phyloP scores from a whole-genome alignment of 768 basidiomycete genomes.

The Leccinum obscurum region DNA sequence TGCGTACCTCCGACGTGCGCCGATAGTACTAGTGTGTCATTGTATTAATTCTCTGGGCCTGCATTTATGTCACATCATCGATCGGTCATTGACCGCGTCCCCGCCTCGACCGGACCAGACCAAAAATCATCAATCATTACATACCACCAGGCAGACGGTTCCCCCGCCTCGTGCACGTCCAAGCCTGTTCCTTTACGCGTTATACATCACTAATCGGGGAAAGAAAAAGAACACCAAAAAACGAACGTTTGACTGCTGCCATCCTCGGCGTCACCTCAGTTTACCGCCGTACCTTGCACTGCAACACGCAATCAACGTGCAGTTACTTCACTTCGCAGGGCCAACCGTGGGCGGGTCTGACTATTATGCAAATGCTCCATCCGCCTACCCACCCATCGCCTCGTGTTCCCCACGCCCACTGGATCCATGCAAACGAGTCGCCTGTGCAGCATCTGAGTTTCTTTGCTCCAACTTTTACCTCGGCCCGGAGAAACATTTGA shows the following conservation, averaged over 20 bases:
- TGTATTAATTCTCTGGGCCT: neutral
- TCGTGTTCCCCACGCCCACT: slow-evolving; percentile 23
- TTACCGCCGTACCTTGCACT: neutral
- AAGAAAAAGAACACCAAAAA: neutral
- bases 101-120: neutral
- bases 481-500: neutral
- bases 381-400: slow-evolving; percentile 9
- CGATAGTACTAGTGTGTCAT: neutral
- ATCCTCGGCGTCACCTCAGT: neutral
- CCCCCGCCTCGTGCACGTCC: slow-evolving; percentile 2
- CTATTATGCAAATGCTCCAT: neutral
- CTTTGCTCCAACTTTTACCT: slow-evolving; percentile 19
- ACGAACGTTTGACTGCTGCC: neutral
- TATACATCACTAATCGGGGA: neutral
- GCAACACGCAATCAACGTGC: neutral
- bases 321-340: neutral
- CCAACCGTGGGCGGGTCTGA: neutral
- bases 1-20: slow-evolving; percentile 3
- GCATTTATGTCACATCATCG: neutral
- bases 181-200: neutral
- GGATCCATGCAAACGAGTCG: slow-evolving; percentile 4
- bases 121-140: neutral
- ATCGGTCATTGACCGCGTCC: neutral
- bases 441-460: slow-evolving; percentile 5
- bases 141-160: neutral